Evolutionary conservation across 73 alveolate species (phyloP).

Genomic region (Halteria grandinella): DNA sequence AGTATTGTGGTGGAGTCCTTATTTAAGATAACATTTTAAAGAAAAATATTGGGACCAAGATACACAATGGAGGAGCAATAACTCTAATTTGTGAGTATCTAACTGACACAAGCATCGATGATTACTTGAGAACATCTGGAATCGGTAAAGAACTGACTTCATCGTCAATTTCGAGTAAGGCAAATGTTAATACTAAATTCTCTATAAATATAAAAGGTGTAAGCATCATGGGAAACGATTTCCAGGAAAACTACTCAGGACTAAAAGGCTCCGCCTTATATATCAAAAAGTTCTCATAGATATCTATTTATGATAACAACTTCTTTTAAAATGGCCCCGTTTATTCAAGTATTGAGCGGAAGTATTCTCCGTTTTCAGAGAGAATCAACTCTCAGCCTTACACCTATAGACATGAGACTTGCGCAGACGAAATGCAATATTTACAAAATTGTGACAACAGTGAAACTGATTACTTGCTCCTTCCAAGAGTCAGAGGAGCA

Average conservation of each 20-base stretch:
- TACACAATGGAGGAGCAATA: constrained; percentile 22
- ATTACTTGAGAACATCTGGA: neutral
- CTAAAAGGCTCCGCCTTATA: neutral
- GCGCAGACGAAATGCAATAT: neutral
- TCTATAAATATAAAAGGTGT: neutral
- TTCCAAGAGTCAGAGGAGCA: neutral
- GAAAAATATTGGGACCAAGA: constrained; percentile 7
- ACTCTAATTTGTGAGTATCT: neutral
- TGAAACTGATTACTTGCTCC: neutral
- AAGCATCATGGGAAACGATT: neutral
- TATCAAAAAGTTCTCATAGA: too few relatives aligned
- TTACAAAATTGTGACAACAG: neutral
- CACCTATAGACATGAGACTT: neutral
- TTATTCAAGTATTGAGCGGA: neutral
- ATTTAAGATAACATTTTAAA: too few relatives aligned
- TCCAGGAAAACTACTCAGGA: neutral
- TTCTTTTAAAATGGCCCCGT: neutral
- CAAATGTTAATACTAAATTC: neutral
- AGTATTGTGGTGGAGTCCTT: too few relatives aligned
- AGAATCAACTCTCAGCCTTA: neutral
- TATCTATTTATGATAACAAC: neutral
- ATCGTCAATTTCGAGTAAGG: neutral
- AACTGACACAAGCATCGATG: neutral
- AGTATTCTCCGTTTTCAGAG: neutral
- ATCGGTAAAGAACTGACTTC: neutral